Percentiles rank a stretch among this genome's conserved stretches.
These are phyloP conservation scores for Syzygium grande DNA, from an alignment of 345 rosid species.

Conservation along the genomic window DNA sequence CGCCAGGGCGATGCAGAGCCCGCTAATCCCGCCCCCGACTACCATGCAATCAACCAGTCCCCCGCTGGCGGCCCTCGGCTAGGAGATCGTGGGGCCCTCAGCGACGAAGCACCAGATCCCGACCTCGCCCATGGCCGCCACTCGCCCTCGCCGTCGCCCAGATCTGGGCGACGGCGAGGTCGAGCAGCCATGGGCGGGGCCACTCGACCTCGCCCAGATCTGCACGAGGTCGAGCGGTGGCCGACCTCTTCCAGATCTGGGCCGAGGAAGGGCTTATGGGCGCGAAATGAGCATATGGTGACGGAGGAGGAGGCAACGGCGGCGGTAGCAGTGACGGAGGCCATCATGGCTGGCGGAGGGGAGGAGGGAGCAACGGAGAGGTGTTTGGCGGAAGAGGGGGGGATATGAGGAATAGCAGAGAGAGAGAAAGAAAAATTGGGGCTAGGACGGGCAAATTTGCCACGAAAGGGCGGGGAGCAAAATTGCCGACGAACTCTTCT, in stretches of 20 bases:
- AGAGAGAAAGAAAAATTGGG: too few relatives aligned
- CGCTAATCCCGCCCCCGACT: slow-evolving; percentile 86
- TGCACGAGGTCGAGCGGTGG: too few relatives aligned
- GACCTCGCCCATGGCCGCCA: background rate
- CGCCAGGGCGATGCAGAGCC: slow-evolving; percentile 91
- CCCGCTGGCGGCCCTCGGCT: slow-evolving; percentile 23
- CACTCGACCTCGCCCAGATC: too few relatives aligned
- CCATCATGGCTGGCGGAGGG: slow-evolving; percentile 11
- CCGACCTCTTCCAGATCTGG: background rate
- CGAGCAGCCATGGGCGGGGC: too few relatives aligned
- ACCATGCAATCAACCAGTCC: slow-evolving; percentile 60
- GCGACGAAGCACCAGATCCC: slow-evolving; percentile 60
- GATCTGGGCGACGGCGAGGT: too few relatives aligned
- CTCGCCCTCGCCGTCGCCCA: too few relatives aligned
- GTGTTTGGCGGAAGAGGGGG: background rate
- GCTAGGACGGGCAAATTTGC: too few relatives aligned
- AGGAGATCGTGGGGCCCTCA: slow-evolving; percentile 42
- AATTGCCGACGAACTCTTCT: too few relatives aligned
- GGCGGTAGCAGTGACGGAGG: slow-evolving; percentile 28
- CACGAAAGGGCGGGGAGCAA: too few relatives aligned
- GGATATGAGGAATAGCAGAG: too few relatives aligned
- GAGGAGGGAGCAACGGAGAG: background rate
- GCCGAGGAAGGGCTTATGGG: slow-evolving; percentile 8
- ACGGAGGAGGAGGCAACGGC: slow-evolving; percentile 22
- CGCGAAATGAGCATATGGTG: slow-evolving; percentile 23